phyloP scores from a whole-genome alignment of 306 rosid species.

The Cicer bijugum region DNA sequence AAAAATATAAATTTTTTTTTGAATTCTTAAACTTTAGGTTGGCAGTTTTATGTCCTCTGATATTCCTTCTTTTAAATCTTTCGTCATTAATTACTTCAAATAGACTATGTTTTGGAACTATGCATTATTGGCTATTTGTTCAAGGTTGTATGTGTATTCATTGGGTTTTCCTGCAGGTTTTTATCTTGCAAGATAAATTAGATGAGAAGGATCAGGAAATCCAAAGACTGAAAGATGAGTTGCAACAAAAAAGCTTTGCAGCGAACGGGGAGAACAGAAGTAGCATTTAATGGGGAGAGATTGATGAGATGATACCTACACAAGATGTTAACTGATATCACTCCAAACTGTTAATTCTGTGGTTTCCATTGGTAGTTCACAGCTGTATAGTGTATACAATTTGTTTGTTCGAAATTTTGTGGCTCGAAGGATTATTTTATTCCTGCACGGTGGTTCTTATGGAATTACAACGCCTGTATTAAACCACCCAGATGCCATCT shows the following conservation, averaged over 20 bases:
- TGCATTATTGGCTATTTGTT: slow-evolving; percentile 7
- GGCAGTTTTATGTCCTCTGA: not conserved
- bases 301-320: slow-evolving; percentile 45
- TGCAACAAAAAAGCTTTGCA: slow-evolving; percentile 46
- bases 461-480: not conserved
- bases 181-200: slow-evolving; percentile 69
- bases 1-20: no score
- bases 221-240: slow-evolving; percentile 55
- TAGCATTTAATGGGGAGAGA: slow-evolving; percentile 41
- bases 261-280: slow-evolving; percentile 51
- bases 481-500: not conserved
- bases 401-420: slow-evolving; percentile 9
- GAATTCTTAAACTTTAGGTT: no score
- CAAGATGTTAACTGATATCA: slow-evolving; percentile 50
- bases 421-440: slow-evolving; percentile 17
- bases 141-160: slow-evolving; percentile 11
- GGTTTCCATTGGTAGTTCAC: not conserved
- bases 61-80: slow-evolving; percentile 4
- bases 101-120: slow-evolving; percentile 10
- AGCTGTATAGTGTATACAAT: slow-evolving; percentile 44
- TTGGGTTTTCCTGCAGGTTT: slow-evolving; percentile 57
- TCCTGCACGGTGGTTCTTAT: slow-evolving; percentile 4
- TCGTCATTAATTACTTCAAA: not conserved
- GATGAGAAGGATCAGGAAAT: slow-evolving; percentile 69
- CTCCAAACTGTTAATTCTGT: not conserved